A percentile compares a stretch with the other conserved stretches of the same genome.
These are phyloP conservation scores for Penicillium malachiteum DNA, from an alignment of 495 filamentous ascomycete genomes.

Conservation along the genomic window DNA sequence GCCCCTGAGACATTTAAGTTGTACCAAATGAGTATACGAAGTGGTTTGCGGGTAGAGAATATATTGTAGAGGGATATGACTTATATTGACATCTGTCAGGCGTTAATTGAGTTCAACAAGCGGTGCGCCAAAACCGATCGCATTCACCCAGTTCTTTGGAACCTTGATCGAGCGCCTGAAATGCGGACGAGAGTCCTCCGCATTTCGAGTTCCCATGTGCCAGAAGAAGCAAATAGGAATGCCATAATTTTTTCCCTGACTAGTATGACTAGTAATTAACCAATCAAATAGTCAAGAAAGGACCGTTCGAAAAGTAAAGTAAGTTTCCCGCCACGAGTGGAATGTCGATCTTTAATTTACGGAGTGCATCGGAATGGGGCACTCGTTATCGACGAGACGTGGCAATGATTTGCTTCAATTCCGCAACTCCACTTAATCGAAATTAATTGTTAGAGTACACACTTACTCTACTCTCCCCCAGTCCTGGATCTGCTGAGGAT, in stretches of 20 bases:
- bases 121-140: conserved; percentile 38
- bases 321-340: not conserved
- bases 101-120: conserved; percentile 42
- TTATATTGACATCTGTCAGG: conserved; percentile 27
- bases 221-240: not conserved
- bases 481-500: conserved; percentile 44
- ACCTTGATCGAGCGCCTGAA: conserved; percentile 16
- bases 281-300: not conserved
- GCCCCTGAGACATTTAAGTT: too few species aligned
- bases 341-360: conserved; percentile 6
- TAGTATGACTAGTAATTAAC: too few species aligned
- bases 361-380: too few species aligned
- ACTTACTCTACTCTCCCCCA: too few species aligned
- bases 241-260: too few species aligned
- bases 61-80: too few species aligned
- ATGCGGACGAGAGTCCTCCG: conserved; percentile 22
- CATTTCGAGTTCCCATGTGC: not conserved
- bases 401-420: too few species aligned
- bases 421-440: too few species aligned
- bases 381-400: too few species aligned
- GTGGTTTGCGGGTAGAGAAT: too few species aligned
- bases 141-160: conserved; percentile 36
- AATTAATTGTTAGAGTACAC: too few species aligned
- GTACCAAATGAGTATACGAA: too few species aligned
- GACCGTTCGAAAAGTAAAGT: conserved; percentile 1